Evolutionary conservation across 2,329 filamentous ascomycete genomes (phyloP).

Genomic region (Ramularia endophylla): DNA sequence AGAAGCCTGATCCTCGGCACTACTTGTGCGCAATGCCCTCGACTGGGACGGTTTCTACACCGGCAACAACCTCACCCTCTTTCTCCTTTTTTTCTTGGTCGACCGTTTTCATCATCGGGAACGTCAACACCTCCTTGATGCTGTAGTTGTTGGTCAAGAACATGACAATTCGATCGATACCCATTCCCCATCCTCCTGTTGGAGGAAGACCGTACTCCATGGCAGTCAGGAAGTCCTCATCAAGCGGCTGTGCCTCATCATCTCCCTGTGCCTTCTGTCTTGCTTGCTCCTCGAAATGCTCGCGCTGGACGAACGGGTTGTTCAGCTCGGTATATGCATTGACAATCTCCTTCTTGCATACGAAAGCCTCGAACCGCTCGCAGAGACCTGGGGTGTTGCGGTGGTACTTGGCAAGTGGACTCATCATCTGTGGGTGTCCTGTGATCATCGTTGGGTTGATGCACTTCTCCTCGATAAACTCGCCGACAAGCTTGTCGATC

Average conservation of each 20-base stretch:
- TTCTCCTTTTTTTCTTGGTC: constrained; percentile 38
- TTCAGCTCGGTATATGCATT: constrained; percentile 99
- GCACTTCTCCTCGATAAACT: constrained; percentile 92
- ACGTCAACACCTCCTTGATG: constrained; percentile 93
- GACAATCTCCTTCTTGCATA: constrained; percentile 93
- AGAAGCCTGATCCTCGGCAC: too few species aligned
- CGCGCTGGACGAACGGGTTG: constrained; percentile 89
- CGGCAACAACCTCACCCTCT: constrained; percentile 59
- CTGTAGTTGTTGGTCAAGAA: constrained; percentile 93
- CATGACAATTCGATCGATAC: constrained; percentile 90
- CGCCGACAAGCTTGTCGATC: constrained; percentile 85
- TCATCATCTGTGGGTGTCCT: constrained; percentile 80
- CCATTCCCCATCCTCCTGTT: constrained; percentile 91
- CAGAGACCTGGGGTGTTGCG: constrained; percentile 75
- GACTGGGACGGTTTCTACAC: constrained; percentile 52
- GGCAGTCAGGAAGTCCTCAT: constrained; percentile 89
- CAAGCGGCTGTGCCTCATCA: constrained; percentile 91
- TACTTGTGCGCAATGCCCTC: constrained; percentile 40
- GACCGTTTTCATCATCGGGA: constrained; percentile 79
- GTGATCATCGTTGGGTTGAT: constrained; percentile 90
- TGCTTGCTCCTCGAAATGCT: constrained; percentile 91
- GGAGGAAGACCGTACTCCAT: constrained; percentile 89
- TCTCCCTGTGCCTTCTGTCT: constrained; percentile 94
- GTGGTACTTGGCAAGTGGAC: constrained; percentile 92
- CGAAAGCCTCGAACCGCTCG: constrained; percentile 96